Percentiles rank a stretch among this genome's conserved stretches.
These are phyloP conservation scores for Artemisia tridentata DNA, from an alignment of 129 eudicot species.

Conservation along the genomic window DNA sequence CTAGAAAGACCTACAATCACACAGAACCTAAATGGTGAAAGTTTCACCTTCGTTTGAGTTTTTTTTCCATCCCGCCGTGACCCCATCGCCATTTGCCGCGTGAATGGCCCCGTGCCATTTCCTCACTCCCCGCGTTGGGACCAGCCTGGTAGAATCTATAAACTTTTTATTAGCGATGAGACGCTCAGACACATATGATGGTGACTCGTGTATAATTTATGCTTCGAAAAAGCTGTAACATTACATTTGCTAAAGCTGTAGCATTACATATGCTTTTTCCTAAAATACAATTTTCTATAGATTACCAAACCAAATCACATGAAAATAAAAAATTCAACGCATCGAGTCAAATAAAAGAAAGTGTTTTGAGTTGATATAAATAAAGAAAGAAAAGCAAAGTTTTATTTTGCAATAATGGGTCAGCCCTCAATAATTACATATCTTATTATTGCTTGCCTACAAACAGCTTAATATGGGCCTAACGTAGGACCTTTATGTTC, in stretches of 20 bases:
- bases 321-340: constrained; percentile 1
- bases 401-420: constrained; percentile 22
- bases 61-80: too few relatives aligned
- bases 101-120: too few relatives aligned
- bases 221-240: not conserved
- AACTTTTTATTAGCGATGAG: too few relatives aligned
- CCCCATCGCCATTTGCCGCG: too few relatives aligned
- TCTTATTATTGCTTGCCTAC: not conserved
- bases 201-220: too few relatives aligned
- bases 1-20: too few relatives aligned
- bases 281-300: not conserved
- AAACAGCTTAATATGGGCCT: not conserved
- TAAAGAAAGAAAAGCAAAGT: not conserved
- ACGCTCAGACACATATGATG: too few relatives aligned
- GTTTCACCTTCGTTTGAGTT: too few relatives aligned
- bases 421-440: constrained; percentile 20
- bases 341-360: constrained; percentile 5
- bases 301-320: constrained; percentile 16
- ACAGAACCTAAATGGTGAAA: too few relatives aligned
- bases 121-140: too few relatives aligned
- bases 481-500: constrained; percentile 17
- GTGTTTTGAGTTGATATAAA: not conserved
- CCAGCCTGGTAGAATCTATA: too few relatives aligned
- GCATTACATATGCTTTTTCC: not conserved
- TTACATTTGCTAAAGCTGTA: not conserved